Percentiles rank a stretch among this genome's conserved stretches.
These are phyloP conservation scores for Durusdinium trenchii DNA, from an alignment of 73 alveolate species.

Conservation along the genomic window DNA sequence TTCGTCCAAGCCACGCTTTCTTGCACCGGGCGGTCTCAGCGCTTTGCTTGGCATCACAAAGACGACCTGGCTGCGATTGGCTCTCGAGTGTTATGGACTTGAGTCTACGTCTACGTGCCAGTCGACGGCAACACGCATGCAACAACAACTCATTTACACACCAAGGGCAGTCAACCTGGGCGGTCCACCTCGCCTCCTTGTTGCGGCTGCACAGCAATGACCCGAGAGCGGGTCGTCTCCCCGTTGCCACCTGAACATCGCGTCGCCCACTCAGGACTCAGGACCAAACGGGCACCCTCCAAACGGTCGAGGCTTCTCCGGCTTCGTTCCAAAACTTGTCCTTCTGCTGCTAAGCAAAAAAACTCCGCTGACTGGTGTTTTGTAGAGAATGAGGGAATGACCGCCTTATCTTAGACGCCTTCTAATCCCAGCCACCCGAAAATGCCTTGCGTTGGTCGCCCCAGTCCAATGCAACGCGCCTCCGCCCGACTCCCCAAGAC, in stretches of 20 bases:
- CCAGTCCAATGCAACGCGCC: too few relatives aligned
- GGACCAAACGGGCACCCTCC: too few relatives aligned
- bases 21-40: slow-evolving; percentile 49
- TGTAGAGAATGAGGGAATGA: too few relatives aligned
- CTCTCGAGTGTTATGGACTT: neutral
- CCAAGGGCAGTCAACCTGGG: neutral
- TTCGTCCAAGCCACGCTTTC: neutral
- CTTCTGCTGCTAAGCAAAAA: too few relatives aligned
- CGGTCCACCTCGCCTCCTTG: neutral
- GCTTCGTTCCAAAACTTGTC: too few relatives aligned
- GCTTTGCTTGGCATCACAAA: slow-evolving; percentile 46
- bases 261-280: neutral
- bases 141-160: too few relatives aligned
- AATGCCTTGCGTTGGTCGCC: too few relatives aligned
- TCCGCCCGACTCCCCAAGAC: too few relatives aligned
- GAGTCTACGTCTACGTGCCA: neutral
- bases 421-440: too few relatives aligned
- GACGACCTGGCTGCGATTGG: slow-evolving; percentile 1
- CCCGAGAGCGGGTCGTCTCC: slow-evolving; percentile 46
- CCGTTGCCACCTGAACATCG: slow-evolving; percentile 56
- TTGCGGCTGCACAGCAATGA: slow-evolving; percentile 44
- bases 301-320: too few relatives aligned
- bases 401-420: too few relatives aligned
- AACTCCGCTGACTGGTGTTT: too few relatives aligned
- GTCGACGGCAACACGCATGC: neutral